Conservation (phyloP, 2,329 filamentous ascomycete genomes). For the Xylaria arbuscula region DNA sequence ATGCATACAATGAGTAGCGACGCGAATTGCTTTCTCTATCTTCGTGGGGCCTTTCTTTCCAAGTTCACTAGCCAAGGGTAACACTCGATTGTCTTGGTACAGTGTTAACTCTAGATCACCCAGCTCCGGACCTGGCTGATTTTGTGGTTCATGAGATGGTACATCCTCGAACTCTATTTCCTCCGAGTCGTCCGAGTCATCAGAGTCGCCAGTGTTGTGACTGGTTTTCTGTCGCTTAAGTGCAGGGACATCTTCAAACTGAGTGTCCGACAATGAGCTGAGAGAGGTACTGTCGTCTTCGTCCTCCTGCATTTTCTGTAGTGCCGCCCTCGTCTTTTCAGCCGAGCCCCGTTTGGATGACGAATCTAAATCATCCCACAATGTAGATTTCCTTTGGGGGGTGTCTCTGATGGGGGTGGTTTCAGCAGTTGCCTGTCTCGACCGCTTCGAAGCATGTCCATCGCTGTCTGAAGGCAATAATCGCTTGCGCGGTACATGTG, state of each 20-base stretch:
- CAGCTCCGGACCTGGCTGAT: slow-evolving; percentile 61
- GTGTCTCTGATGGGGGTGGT: slow-evolving; percentile 40
- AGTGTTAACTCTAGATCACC: slow-evolving; percentile 82
- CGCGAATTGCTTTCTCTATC: slow-evolving; percentile 80
- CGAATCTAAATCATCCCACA: slow-evolving; percentile 71
- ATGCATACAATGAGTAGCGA: slow-evolving; percentile 86
- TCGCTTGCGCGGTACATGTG: slow-evolving; percentile 74
- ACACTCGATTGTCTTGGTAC: slow-evolving; percentile 66
- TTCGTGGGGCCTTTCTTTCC: slow-evolving; percentile 89
- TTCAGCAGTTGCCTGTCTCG: slow-evolving; percentile 47
- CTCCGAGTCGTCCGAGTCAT: slow-evolving; percentile 58
- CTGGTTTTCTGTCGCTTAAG: slow-evolving; percentile 55
- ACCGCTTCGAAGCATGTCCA: slow-evolving; percentile 47
- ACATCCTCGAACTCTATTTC: slow-evolving; percentile 73
- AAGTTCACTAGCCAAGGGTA: slow-evolving; percentile 69
- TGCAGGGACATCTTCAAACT: slow-evolving; percentile 64
- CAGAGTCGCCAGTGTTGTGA: slow-evolving; percentile 51
- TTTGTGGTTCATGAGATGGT: slow-evolving; percentile 53
- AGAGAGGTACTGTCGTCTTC: slow-evolving; percentile 60
- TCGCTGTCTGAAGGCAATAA: slow-evolving; percentile 53
- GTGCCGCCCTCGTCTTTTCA: slow-evolving; percentile 55
- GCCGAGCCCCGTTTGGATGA: slow-evolving; percentile 57
- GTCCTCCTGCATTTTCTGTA: slow-evolving; percentile 59
- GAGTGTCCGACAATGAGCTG: slow-evolving; percentile 66
- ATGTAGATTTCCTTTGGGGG: slow-evolving; percentile 63